phyloP scores from a whole-genome alignment of 2,329 filamentous ascomycete species.

The Hyphodiscus sp. region DNA sequence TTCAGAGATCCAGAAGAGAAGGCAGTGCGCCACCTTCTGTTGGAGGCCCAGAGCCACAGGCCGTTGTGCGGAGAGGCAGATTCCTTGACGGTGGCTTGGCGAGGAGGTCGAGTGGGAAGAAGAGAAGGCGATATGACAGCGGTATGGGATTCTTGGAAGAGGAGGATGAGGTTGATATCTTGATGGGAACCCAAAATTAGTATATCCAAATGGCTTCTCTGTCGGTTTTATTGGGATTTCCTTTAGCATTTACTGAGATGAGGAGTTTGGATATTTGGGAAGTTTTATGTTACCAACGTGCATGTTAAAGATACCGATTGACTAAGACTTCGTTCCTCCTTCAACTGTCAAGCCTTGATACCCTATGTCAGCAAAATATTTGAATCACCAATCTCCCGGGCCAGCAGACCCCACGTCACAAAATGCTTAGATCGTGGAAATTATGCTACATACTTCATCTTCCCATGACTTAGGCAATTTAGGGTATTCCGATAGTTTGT shows the following conservation, averaged over 20 bases:
- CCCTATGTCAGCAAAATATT: too few relatives aligned
- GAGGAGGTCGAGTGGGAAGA: slow-evolving; percentile 31
- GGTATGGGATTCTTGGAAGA: slow-evolving; percentile 50
- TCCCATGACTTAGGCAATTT: too few relatives aligned
- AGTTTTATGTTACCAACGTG: background rate
- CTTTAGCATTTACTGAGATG: background rate
- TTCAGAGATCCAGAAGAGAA: slow-evolving; percentile 1
- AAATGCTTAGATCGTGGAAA: too few relatives aligned
- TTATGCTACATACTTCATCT: too few relatives aligned
- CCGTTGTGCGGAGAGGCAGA: slow-evolving; percentile 15
- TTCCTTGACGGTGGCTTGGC: slow-evolving; percentile 18
- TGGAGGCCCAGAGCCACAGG: background rate
- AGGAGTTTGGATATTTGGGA: background rate
- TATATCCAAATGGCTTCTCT: background rate
- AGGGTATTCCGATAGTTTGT: too few relatives aligned
- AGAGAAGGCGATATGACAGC: slow-evolving; percentile 46
- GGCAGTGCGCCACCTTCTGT: background rate
- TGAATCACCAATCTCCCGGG: too few relatives aligned
- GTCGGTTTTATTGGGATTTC: background rate
- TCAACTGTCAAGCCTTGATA: too few relatives aligned
- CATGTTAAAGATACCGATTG: background rate
- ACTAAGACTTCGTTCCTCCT: too few relatives aligned
- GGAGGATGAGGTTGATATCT: slow-evolving; percentile 34
- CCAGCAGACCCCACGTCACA: too few relatives aligned
- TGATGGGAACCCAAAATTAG: background rate